These are phyloP conservation scores for Gaultheria prostrata DNA, from an alignment of 148 eudicot genomes.

Conservation along the genomic window DNA sequence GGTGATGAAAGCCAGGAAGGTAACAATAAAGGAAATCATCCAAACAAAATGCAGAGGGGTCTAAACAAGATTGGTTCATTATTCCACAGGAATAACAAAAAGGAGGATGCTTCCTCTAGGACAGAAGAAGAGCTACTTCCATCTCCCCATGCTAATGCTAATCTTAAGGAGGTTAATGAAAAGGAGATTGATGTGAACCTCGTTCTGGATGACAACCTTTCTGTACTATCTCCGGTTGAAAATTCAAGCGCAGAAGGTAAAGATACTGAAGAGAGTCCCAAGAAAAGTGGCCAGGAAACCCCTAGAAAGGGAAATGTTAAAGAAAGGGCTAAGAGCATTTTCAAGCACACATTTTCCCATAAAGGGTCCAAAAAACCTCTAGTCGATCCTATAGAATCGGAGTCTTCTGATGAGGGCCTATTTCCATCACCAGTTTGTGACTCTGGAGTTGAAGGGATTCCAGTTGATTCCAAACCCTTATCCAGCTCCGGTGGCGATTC, in stretches of 20 bases:
- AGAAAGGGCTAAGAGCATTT: constrained; percentile 47
- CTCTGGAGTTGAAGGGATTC: constrained; percentile 18
- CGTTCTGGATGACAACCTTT: constrained; percentile 40
- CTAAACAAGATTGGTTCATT: constrained; percentile 47
- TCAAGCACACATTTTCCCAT: constrained; percentile 42
- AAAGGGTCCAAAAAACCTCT: constrained; percentile 37
- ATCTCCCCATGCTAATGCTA: constrained; percentile 46
- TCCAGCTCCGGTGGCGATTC: constrained; percentile 8
- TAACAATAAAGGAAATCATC: constrained; percentile 24
- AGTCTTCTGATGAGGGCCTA: constrained; percentile 48
- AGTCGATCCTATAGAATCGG: constrained; percentile 22
- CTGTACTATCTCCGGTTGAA: constrained; percentile 23
- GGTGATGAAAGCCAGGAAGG: constrained; percentile 39
- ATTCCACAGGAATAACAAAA: constrained; percentile 46
- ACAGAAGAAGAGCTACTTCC: constrained; percentile 24
- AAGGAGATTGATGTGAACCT: constrained; percentile 47
- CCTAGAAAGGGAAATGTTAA: constrained; percentile 36
- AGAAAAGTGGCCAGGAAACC: constrained; percentile 37
- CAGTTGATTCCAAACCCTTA: constrained; percentile 18
- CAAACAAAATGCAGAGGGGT: constrained; percentile 46
- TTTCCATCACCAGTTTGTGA: constrained; percentile 26
- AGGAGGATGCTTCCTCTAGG: constrained; percentile 24
- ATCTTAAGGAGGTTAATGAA: constrained; percentile 46
- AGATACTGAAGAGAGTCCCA: constrained; percentile 24
- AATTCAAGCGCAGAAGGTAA: constrained; percentile 25